A percentile compares a stretch with the other conserved stretches of the same genome.
These are phyloP conservation scores for Neonectria hederae DNA, from an alignment of 2,329 filamentous ascomycete genomes.

Conservation along the genomic window DNA sequence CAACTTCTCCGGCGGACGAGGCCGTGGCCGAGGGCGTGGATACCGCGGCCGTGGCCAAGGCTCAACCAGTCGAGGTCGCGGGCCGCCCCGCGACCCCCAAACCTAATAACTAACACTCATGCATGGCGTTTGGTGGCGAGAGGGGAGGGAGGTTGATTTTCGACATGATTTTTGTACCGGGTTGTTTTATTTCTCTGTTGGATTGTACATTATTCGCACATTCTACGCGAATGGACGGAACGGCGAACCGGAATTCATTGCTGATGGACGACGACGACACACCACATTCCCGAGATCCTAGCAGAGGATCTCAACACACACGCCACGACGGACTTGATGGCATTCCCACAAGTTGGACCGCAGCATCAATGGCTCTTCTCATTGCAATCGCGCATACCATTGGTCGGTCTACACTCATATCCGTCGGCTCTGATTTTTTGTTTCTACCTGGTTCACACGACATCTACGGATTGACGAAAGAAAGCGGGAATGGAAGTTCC, in stretches of 20 bases:
- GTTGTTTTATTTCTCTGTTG: conserved; percentile 47
- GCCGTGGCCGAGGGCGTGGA: conserved; percentile 50
- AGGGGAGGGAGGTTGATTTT: conserved; percentile 34
- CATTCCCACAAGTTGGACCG: conserved; percentile 27
- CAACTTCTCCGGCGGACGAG: conserved; percentile 48
- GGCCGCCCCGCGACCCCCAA: conserved; percentile 49
- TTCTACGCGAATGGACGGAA: conserved; percentile 50
- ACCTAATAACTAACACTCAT: conserved; percentile 45
- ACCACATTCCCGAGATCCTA: conserved; percentile 30
- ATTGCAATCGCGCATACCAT: conserved; percentile 35
- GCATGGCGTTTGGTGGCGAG: conserved; percentile 41
- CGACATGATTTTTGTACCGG: conserved; percentile 45
- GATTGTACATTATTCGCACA: conserved; percentile 56
- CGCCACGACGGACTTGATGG: conserved; percentile 33
- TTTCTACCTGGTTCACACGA: conserved; percentile 44
- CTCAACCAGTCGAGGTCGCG: conserved; percentile 49
- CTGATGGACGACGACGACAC: conserved; percentile 44
- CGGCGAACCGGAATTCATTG: conserved; percentile 47
- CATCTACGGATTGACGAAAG: conserved; percentile 44
- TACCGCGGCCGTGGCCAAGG: conserved; percentile 52
- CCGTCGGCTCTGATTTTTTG: conserved; percentile 46
- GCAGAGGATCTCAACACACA: conserved; percentile 24
- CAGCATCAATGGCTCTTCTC: conserved; percentile 32
- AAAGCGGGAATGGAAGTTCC: conserved; percentile 38
- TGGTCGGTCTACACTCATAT: conserved; percentile 42